Evolutionary conservation across 2,329 filamentous ascomycete species (phyloP), one percentile per base, ranked within the genome.

Genomic region (Aspergillus novoparasiticus): DNA sequence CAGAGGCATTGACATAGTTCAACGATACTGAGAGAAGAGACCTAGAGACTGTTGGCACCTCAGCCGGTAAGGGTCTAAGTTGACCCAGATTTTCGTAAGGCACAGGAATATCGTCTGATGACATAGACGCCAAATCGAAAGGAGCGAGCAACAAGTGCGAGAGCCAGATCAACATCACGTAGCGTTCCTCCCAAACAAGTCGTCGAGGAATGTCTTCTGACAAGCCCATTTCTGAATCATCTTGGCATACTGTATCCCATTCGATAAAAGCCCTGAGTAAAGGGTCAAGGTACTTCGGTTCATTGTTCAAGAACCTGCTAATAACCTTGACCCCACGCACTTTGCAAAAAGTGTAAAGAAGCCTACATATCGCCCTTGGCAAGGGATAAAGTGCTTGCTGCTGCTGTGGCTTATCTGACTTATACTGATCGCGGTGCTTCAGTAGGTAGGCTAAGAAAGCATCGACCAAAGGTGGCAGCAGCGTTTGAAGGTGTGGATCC

Each of bases 341-440:
- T 79, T 99, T 99, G 84, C 93, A 97, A 64, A 99, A 90, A 0
- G 90, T 90, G 75, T 98, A 98, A 41, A 99, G 78, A 2, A 98
- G 83, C 65, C 86, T 87, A 75, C 90, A 92, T 60, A 96, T 88
- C 5, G 92, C 93, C 64, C 86, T 84, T 28, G 89, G 85, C 0
- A 92, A 79, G 0, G 89, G 84, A 54, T 72, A 77, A 23, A 71
- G 65, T 28, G 60, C 82, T 73, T 61, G 78, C 75, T 61, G 68
- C 72, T 74, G 69, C 64, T 75, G 76, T 71, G 50, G 79, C 4
- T 57, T 77, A 69, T 43, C 72, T 54, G 71, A 58, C 30, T 69
- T 72, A 77, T 85, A 72, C 72, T 79, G 64, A 45, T 74, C 75
- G 75, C 68, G 76, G 80, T 74, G 79, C 76, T 69, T 71, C 41